Conservation (phyloP, 2,329 filamentous ascomycete species). For the Achaetomium macrosporum region DNA sequence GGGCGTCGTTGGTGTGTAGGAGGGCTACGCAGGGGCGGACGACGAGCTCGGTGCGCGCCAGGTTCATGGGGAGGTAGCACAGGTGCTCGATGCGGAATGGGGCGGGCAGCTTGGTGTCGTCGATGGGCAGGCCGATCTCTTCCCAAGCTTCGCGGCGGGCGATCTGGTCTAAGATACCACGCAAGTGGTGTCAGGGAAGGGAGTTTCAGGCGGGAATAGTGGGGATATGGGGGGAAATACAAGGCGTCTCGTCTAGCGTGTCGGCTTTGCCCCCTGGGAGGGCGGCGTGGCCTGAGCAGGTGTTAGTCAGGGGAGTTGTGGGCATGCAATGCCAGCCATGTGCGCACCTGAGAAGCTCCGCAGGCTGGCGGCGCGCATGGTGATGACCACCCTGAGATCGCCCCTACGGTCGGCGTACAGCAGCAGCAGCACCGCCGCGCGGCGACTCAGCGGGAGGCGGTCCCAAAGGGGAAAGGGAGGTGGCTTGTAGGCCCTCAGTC, state of each 20-base stretch:
- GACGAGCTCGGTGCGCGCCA: constrained; percentile 67
- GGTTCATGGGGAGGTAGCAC: constrained; percentile 71
- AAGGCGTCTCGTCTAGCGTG: constrained; percentile 51
- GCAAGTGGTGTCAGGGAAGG: not conserved
- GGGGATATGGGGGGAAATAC: constrained; percentile 33
- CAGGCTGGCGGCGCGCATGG: constrained; percentile 59
- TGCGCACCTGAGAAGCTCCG: constrained; percentile 58
- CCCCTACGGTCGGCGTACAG: constrained; percentile 80
- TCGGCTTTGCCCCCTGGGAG: constrained; percentile 75
- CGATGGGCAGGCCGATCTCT: constrained; percentile 81
- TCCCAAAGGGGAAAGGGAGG: constrained; percentile 59
- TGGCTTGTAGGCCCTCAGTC: constrained; percentile 55
- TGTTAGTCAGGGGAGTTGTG: not conserved
- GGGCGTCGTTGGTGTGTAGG: constrained; percentile 55
- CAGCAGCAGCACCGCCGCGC: constrained; percentile 82
- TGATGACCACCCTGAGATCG: constrained; percentile 67
- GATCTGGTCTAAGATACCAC: constrained; percentile 57
- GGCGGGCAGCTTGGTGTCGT: constrained; percentile 60
- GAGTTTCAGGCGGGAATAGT: not conserved
- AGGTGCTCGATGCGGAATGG: constrained; percentile 85
- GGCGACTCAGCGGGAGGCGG: constrained; percentile 54
- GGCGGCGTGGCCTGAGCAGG: constrained; percentile 62
- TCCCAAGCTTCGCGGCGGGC: constrained; percentile 86
- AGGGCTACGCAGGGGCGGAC: constrained; percentile 75
- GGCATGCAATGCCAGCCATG: not conserved